Conservation (phyloP, 78 protist genomes). For the Kipferlia bialata region DNA sequence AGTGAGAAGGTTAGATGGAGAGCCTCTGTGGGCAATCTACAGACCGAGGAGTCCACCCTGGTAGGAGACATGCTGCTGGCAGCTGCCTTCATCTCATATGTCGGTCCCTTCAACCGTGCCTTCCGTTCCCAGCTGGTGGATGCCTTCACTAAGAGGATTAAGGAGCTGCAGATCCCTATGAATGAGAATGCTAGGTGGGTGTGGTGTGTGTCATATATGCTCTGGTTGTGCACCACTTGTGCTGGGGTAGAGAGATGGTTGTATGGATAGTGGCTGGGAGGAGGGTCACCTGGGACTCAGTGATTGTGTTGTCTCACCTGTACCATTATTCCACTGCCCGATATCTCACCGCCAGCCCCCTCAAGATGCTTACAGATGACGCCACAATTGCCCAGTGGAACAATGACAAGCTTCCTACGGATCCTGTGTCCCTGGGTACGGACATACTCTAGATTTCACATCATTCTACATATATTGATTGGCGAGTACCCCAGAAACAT, state of each 20-base stretch:
- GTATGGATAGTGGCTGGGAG: no score
- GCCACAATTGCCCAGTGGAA: slow-evolving; percentile 59
- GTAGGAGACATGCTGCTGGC: slow-evolving; percentile 58
- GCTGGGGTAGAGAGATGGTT: no score
- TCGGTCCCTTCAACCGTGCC: slow-evolving; percentile 49
- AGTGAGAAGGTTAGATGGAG: slow-evolving; percentile 59
- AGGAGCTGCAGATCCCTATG: slow-evolving; percentile 23
- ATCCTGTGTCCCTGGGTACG: slow-evolving; percentile 52
- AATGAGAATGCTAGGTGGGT: background rate
- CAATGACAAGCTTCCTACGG: slow-evolving; percentile 59
- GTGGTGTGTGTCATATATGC: no score
- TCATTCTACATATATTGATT: no score
- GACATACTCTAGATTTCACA: no score
- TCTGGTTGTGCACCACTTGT: no score
- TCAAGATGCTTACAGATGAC: slow-evolving; percentile 23
- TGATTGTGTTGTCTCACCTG: no score
- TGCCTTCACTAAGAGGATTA: slow-evolving; percentile 36
- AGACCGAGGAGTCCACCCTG: slow-evolving; percentile 16
- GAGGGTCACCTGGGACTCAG: background rate
- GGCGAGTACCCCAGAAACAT: no score
- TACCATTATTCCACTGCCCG: no score
- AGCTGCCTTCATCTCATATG: slow-evolving; percentile 58
- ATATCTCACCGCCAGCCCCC: slow-evolving; percentile 24
- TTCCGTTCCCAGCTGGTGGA: slow-evolving; percentile 35
- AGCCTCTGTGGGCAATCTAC: slow-evolving; percentile 11